Evolutionary conservation across 2,329 filamentous ascomycete species (phyloP), one percentile per base, ranked within the genome.

Genomic region (Pseudogymnoascus sp.): DNA sequence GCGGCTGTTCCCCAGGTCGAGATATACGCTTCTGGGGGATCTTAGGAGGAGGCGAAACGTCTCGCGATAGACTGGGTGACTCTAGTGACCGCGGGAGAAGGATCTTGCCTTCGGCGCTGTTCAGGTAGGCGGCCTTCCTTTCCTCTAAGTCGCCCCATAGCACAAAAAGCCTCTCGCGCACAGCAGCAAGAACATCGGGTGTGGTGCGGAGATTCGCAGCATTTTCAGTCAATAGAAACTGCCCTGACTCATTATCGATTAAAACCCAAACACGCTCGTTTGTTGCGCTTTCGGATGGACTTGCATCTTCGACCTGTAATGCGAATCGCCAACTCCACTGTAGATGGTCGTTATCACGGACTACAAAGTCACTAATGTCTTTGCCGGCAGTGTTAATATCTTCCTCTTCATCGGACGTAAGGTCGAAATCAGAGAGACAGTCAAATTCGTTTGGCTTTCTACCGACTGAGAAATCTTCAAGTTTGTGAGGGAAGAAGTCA

Each of bases 71-170:
- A 61, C 68, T 69, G 16, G 66, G 70, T 59, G 69, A 70, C 40
- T 62, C 68, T 64, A 63, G 65, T 65, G 62, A 66, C 42, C 53
- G 72, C 66, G 65, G 70, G 61, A 65, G 72, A 67, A 71, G 38
- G 25, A 25, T 42, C 3, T 38, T 64, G 50, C 44, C 28, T 63
- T 61, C 18, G 14, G 4, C 18, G 4, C 44, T 61, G 21, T 62
- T 47, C 18, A 73, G 67, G 1, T 73, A 69, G n/a, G 68, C 72
- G 1, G 70, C 69, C 71, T 89, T 91, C 59, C 77, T 73, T 71
- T 96, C 91, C 71, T 92, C 86, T 1, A 97, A 78, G 65, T 96
- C 84, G 1, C 93, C 93, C 92, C 93, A 97, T 1, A 97, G 78
- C 37, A 84, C 77, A 71, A 88, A 93, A 63, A 97, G 78, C 68